Base-by-base conservation (phyloP, 306 rosid species). In the Quillaja saponaria region DNA sequence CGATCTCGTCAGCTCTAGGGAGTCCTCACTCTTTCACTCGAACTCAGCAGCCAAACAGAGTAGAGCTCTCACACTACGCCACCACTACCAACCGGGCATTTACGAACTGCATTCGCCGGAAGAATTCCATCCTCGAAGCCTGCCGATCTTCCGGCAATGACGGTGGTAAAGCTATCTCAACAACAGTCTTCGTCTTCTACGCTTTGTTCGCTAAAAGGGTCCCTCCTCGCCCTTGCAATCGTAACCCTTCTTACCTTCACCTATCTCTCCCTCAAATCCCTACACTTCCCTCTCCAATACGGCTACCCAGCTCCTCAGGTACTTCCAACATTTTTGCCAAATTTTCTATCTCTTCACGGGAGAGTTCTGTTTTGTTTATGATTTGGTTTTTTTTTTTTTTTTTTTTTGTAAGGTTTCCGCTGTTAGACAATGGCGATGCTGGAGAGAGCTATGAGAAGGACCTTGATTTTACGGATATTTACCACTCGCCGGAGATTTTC, bases 401-500 rank as follows among this genome's bases (percentile, higher is more conserved):
- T 12, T 39, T 39, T 55, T 17, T n/a, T 61, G 51, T 35, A 58
- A 81, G 82, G 41, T 72, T n/a, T 48, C 89, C 13, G 40, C 65
- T 13, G 49, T 52, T 37, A 69, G 65, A 14, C 38, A 75, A n/a
- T 18, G 73, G 49, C 18, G 61, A 42, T 19, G 49, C 63, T n/a
- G 13, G n/a, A 38, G 64, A 8, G 50, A 56, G 42, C 13, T 45
- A 40, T 11, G 65, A 21, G 39, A 55, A 7, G 3, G 71, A 38
- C 8, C 81, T 61, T 18, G 78, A 54, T 15, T 46, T 69, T 39
- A 60, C 80, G 6, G 94, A 89, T 55, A 51, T 78, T 2, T 89
- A 81, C 61, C 96, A 92, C 78, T 84, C 83, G 16, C 86, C 94
- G 53, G 75, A 79, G 49, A 85, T 84, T 39, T 92, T 92, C 72